Evolutionary conservation across 805 yeast species (phyloP), one percentile per base, ranked within the genome.

Genomic region (Candida morakotiae): DNA sequence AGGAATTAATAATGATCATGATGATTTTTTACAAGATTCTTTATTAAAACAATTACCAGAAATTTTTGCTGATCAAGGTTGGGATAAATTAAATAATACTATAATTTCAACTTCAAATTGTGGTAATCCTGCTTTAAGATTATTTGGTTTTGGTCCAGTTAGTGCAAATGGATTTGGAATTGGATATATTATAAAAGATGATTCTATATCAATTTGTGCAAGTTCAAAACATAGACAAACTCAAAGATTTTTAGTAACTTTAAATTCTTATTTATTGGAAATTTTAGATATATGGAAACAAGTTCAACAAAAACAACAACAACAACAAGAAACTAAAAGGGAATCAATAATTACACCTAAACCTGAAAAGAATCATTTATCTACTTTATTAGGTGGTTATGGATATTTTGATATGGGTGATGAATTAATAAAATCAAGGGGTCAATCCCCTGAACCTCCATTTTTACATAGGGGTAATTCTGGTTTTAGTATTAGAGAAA

Each of bases 51-150:
- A 55, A 28, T 64, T 87, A 34, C 96, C 96, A 5, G 65, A 79
- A 4, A 73, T 88, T 10, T 88, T 87, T 62, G 83, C 85, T 1
- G 95, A 88, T 58, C 67, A 77, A 7, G 95, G 96, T 20, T 88
- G 96, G 96, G 87, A 82, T 49, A 77, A 79, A 53, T 62, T 88
- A 41, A 87, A 87, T 60, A 84, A 81, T 47, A 83, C 91, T 4
- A 73, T 87, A 15, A 65, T 88, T 18, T 84, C 94, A 10, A 63
- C 69, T 21, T 77, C 81, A 3, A 77, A 77, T 51, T 77, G 82
- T 54, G 82, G 82, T 18, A 77, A 77, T 46, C 81, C 81, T 2
- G 73, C 81, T 0, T 58, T 77, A 37, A 62, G 77, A 41, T 61
- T 73, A 41, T 77, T 77, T 55, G 82, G 82, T 1, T 74, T 77